phyloP scores from a whole-genome alignment of 2,329 filamentous ascomycete genomes.

The Diaporthe destruens region DNA sequence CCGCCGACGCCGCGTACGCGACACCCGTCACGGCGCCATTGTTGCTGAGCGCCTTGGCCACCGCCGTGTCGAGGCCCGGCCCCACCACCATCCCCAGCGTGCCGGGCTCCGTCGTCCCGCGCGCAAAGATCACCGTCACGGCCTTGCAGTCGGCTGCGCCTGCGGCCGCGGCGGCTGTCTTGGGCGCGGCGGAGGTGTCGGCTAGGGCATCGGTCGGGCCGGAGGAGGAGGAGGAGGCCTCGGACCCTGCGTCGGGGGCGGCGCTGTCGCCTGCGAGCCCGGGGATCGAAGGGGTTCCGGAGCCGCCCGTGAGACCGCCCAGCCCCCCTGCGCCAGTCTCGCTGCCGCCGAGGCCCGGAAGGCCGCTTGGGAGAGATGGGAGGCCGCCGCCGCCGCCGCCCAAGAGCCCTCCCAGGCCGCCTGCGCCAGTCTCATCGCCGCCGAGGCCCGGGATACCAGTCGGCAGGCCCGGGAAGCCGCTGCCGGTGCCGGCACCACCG shows the following conservation, averaged over 20 bases:
- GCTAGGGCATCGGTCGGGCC: background rate
- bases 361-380: slow-evolving; percentile 9
- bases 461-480: background rate
- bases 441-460: background rate
- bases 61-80: slow-evolving; percentile 43
- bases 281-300: background rate
- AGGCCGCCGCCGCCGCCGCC: background rate
- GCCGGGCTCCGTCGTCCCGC: slow-evolving; percentile 47
- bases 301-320: background rate
- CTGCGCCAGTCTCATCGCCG: background rate
- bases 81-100: slow-evolving; percentile 47
- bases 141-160: slow-evolving; percentile 34
- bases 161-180: background rate
- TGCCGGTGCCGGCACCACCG: background rate
- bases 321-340: background rate
- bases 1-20: slow-evolving; percentile 45
- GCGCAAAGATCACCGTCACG: slow-evolving; percentile 48
- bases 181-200: background rate
- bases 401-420: background rate
- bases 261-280: background rate
- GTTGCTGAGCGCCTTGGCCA: slow-evolving; percentile 39
- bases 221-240: background rate
- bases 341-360: background rate
- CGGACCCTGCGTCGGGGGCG: background rate
- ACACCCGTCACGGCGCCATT: slow-evolving; percentile 47